Evolutionary conservation across 2,329 filamentous ascomycete genomes (phyloP).

Genomic region (Purpureocillium lavendulum): DNA sequence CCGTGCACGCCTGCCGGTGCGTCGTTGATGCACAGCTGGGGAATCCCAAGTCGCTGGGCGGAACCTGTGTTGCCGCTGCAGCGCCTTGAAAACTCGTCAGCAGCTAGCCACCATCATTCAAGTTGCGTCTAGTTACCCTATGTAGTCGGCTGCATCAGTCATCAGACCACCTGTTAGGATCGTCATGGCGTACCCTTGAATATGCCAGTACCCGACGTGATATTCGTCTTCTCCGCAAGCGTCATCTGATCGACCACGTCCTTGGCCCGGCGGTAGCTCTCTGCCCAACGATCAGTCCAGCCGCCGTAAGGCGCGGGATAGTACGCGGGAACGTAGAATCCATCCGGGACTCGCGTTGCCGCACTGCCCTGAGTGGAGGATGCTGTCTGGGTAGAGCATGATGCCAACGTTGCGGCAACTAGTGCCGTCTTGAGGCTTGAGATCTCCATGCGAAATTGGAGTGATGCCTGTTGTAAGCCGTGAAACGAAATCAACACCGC

Average conservation of each 20-base stretch:
- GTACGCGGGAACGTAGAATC: slow-evolving; percentile 42
- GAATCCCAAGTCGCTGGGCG: slow-evolving; percentile 60
- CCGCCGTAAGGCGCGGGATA: slow-evolving; percentile 68
- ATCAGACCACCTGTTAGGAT: too few species aligned
- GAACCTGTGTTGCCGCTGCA: slow-evolving; percentile 74
- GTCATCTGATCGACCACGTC: slow-evolving; percentile 67
- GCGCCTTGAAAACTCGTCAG: slow-evolving; percentile 28
- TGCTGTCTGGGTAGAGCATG: too few species aligned
- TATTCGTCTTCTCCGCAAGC: slow-evolving; percentile 70
- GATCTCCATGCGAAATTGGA: too few species aligned
- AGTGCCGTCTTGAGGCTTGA: too few species aligned
- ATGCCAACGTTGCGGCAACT: too few species aligned
- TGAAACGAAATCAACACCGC: too few species aligned
- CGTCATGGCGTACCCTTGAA: slow-evolving; percentile 69
- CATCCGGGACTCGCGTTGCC: slow-evolving; percentile 10
- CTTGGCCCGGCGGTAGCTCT: slow-evolving; percentile 62
- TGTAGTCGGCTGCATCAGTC: too few species aligned
- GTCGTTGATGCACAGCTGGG: slow-evolving; percentile 64
- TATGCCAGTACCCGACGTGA: slow-evolving; percentile 63
- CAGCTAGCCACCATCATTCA: not conserved
- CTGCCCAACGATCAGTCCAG: slow-evolving; percentile 59
- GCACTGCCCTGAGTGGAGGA: too few species aligned
- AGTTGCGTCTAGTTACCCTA: not conserved
- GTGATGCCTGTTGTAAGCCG: too few species aligned
- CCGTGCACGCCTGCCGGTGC: slow-evolving; percentile 62